A percentile compares a stretch with the other conserved stretches of the same genome.
Evolutionary conservation across 2,329 filamentous ascomycete genomes (phyloP).

Genomic region (Septoria linicola): DNA sequence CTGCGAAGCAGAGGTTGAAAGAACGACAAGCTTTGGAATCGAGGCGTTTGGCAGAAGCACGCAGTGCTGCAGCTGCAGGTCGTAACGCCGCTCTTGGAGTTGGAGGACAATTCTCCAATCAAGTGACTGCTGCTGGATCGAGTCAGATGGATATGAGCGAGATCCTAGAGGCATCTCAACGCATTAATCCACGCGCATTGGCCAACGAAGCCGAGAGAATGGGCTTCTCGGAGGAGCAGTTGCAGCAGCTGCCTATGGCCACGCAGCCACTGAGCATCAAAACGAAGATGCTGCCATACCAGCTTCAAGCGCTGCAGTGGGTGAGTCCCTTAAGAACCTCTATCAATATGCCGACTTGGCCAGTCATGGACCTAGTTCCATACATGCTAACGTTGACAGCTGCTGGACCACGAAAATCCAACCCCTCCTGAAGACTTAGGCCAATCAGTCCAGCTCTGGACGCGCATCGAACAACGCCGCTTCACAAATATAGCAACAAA

Average conservation of each 20-base stretch:
- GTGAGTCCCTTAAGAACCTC: too few relatives aligned
- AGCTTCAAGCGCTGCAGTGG: conserved; percentile 78
- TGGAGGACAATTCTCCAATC: conserved; percentile 18
- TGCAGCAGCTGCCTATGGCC: conserved; percentile 71
- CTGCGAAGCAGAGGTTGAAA: conserved; percentile 31
- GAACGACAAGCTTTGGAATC: conserved; percentile 24
- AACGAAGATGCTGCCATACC: conserved; percentile 74
- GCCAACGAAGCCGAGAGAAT: conserved; percentile 67
- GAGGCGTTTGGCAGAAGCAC: conserved; percentile 29
- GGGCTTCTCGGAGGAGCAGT: conserved; percentile 66
- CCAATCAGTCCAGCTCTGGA: conserved; percentile 74
- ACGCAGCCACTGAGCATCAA: conserved; percentile 64
- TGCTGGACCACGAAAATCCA: conserved; percentile 73
- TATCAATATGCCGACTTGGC: too few relatives aligned
- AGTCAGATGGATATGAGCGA: conserved; percentile 56
- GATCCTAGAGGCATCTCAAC: conserved; percentile 64
- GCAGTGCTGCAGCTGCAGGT: conserved; percentile 28
- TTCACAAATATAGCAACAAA: conserved; percentile 72
- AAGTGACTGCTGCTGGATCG: conserved; percentile 11
- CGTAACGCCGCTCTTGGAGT: conserved; percentile 8
- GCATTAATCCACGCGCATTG: conserved; percentile 65
- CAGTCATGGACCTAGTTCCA: too few relatives aligned
- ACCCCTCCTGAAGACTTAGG: conserved; percentile 60
- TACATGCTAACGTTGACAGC: conserved; percentile 27
- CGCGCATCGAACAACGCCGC: conserved; percentile 51